Evolutionary conservation across 2,329 filamentous ascomycete species (phyloP), one percentile per base, ranked within the genome.

Genomic region (Cordyceps militaris): DNA sequence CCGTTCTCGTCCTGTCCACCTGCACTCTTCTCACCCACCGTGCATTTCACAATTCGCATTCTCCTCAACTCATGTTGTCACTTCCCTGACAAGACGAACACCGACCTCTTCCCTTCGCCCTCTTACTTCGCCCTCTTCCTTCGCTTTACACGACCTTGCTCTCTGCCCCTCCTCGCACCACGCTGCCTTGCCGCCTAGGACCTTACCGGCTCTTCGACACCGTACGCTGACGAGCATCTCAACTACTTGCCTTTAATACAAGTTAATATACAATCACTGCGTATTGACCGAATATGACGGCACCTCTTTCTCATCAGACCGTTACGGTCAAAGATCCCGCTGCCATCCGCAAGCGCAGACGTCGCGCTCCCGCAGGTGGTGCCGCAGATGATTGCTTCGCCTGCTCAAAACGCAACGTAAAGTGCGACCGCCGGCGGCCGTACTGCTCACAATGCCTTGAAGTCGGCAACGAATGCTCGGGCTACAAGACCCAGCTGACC

Each of bases 391-490:
- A 97, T 74, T 99, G 93, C 81, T 97, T 97, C 71, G 86, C 91
- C 44, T 99, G 93, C 76, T 83, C 86, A 64, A 94, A 91, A 75
- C 84, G 88, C 69, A 86, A 85, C 66, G 80, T 87, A 62, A 89
- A 90, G 73, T 99, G 93, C 76, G 93, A 97, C 74, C 86, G 93
- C 65, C 85, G 91, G 69, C 83, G 93, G 66, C 93, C 93, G 9
- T 97, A 97, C 74, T 97, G 94, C 76, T 91, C 91, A 46, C 92
- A 91, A 74, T 99, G 93, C 72, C 82, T 97, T 62, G 90, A 96
- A 65, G 81, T 91, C 63, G 92, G 91, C 63, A 91, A 91, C 70
- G 91, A 96, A 69, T 97, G 93, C 76, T 91, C 90, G 28, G 93
- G 93, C 60, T 97, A 97, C 79, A 95, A 95, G 76, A 97, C 93